Evolutionary conservation across 2,329 filamentous ascomycete genomes (phyloP).

Genomic region (Pseudogymnoascus sp.): DNA sequence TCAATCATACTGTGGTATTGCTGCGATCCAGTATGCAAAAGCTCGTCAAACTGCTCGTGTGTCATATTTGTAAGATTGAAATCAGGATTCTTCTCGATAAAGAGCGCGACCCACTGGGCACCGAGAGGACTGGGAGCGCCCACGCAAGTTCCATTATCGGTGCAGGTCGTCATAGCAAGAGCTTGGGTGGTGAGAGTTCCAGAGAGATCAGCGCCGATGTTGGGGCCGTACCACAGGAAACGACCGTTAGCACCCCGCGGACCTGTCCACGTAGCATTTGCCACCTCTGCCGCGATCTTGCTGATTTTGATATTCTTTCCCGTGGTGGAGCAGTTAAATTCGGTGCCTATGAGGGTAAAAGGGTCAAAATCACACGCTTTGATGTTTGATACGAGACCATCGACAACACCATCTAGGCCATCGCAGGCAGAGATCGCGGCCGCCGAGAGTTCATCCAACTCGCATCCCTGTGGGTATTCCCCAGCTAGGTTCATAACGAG

Average conservation of each 20-base stretch:
- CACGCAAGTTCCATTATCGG: slow-evolving; percentile 5
- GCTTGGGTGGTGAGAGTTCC: background rate
- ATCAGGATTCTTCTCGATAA: slow-evolving; percentile 14
- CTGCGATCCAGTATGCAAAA: slow-evolving; percentile 6
- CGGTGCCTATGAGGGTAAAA: slow-evolving; percentile 14
- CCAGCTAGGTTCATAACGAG: slow-evolving; percentile 19
- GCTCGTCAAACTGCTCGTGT: slow-evolving; percentile 8
- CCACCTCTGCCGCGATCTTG: slow-evolving; percentile 8
- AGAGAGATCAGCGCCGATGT: slow-evolving; percentile 2
- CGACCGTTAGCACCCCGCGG: slow-evolving; percentile 8
- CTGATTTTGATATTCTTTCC: slow-evolving; percentile 13
- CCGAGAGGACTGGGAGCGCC: background rate
- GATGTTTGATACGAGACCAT: slow-evolving; percentile 18
- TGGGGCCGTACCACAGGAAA: slow-evolving; percentile 16
- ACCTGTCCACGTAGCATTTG: slow-evolving; percentile 14
- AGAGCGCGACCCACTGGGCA: slow-evolving; percentile 14
- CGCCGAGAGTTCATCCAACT: slow-evolving; percentile 17
- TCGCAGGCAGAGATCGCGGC: slow-evolving; percentile 19
- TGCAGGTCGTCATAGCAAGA: background rate
- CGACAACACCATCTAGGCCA: slow-evolving; percentile 19
- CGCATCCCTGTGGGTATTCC: slow-evolving; percentile 15
- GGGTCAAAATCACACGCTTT: slow-evolving; percentile 18
- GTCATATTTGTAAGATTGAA: slow-evolving; percentile 17
- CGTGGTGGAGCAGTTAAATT: slow-evolving; percentile 16
- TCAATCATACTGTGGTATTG: slow-evolving; percentile 16